Percentiles rank a stretch among this genome's conserved stretches.
Conservation (phyloP, 1,139 yeast genomes). For the Suhomyces taliae region DNA sequence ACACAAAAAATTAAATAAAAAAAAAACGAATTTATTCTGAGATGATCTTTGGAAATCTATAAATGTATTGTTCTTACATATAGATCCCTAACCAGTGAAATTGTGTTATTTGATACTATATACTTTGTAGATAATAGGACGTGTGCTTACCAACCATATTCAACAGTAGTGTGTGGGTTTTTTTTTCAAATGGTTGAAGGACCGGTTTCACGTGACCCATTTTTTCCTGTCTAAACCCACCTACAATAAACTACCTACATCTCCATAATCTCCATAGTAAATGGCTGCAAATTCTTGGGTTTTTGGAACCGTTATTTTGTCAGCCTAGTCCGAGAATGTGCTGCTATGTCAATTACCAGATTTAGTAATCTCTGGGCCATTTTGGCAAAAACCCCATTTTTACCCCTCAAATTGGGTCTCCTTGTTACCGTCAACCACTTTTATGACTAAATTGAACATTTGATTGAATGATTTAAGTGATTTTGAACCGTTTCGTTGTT, state of each 20-base stretch:
- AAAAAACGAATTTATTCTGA: too few species aligned
- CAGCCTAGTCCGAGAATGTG: conserved; percentile 3
- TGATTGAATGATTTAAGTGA: too few species aligned
- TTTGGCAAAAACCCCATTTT: background rate
- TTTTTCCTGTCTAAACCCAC: background rate
- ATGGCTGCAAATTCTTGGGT: conserved; percentile 14
- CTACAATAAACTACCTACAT: conserved; percentile 1
- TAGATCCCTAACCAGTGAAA: too few species aligned
- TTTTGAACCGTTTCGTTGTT: background rate
- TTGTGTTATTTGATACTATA: too few species aligned
- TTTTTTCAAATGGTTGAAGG: background rate
- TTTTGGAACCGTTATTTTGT: conserved; percentile 6
- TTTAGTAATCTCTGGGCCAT: background rate
- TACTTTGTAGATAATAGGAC: background rate
- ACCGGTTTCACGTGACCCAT: conserved; percentile 2
- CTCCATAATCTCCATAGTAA: conserved; percentile 4
- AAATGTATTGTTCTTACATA: too few species aligned
- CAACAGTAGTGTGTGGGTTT: background rate
- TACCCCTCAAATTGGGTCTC: background rate
- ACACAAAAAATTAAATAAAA: too few species aligned
- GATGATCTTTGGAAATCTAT: too few species aligned
- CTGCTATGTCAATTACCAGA: background rate
- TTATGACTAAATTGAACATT: too few species aligned
- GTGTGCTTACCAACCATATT: background rate
- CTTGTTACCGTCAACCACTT: too few species aligned